Evolutionary conservation across 371 early-diverging fungal species (phyloP).

Genomic region (Gilbertella persicaria): DNA sequence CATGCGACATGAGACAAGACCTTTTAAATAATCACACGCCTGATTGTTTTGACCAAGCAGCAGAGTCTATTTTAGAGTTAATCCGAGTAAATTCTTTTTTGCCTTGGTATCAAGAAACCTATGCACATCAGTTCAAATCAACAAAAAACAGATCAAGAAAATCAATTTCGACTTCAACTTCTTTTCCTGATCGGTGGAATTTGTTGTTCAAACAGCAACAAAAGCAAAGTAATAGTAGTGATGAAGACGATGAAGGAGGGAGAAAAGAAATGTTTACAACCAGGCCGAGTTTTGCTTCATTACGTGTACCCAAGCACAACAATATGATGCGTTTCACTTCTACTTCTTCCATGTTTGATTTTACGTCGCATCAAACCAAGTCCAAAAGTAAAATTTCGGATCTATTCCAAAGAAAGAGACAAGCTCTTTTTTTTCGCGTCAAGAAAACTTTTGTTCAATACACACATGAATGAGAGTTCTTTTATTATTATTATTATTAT

Average conservation of each 20-base stretch:
- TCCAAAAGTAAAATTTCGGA: neutral
- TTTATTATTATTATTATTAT: neutral
- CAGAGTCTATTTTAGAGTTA: conserved; percentile 37
- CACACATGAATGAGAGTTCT: conserved; percentile 1
- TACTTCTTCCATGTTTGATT: conserved; percentile 1
- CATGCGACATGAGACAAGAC: conserved; percentile 43
- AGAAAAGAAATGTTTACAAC: neutral
- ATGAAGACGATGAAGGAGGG: too few relatives aligned
- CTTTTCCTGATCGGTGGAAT: conserved; percentile 11
- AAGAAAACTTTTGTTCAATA: conserved; percentile 8
- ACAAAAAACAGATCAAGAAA: too few relatives aligned
- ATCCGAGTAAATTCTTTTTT: conserved; percentile 30
- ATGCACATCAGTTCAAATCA: too few relatives aligned
- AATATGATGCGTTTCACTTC: neutral
- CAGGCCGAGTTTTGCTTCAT: conserved; percentile 19
- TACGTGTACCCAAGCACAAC: conserved; percentile 4
- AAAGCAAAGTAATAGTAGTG: too few relatives aligned
- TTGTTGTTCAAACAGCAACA: neutral
- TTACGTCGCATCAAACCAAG: neutral
- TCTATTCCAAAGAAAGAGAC: conserved; percentile 12
- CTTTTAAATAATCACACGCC: conserved; percentile 18
- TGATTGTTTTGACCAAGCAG: conserved; percentile 30
- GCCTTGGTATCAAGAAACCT: conserved; percentile 14
- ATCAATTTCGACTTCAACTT: conserved; percentile 8
- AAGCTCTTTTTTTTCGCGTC: conserved; percentile 14